Evolutionary conservation across 2,329 filamentous ascomycete species (phyloP), one percentile per base, ranked within the genome.

Genomic region (Colletotrichum neosansevieriae): DNA sequence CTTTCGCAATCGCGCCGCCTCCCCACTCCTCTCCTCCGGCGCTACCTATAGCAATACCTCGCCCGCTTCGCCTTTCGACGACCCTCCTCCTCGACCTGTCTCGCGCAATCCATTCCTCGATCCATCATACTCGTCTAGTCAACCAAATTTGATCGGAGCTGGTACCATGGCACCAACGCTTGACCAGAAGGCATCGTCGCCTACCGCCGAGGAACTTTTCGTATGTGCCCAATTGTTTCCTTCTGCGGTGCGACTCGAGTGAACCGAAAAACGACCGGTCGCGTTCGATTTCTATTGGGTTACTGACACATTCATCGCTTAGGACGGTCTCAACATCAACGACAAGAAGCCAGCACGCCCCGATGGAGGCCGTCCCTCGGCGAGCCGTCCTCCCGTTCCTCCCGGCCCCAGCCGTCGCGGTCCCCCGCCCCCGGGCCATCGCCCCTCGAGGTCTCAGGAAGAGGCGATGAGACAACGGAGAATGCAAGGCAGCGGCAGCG

Each of bases 91-190:
- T 73, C 86, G 90, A 75, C 90, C 90, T 63, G 79, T 89, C 67
- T 93, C 91, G 73, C 88, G 88, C 78, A 94, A 94, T 74, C 92
- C 92, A 40, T 94, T 94, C 76, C 85, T 94, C 71, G 91, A 92
- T 73, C 83, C 85, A 67, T 82, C 83, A 71, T 72, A 78, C 72
- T 73, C 74, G 73, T 63, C 73, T 74, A 70, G 54, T 72, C 67
- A 73, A 73, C 68, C 65, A 71, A 67, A 68, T 75, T 78, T 65
- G 54, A 80, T 77, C 72, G 82, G 83, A 36, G 78, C 83, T 19
- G 82, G 83, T 69, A 81, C 79, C 68, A 87, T 88, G 86, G 79
- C 86, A 56, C 79, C 81, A 63, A 74, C 81, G 66, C 81, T 83
- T 58, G 82, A 84, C 58, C 75, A 78, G 21, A 80, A 81, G 66